phyloP scores from a whole-genome alignment of 352 stramenopile genomes.

The Thraustochytrium sp. region DNA sequence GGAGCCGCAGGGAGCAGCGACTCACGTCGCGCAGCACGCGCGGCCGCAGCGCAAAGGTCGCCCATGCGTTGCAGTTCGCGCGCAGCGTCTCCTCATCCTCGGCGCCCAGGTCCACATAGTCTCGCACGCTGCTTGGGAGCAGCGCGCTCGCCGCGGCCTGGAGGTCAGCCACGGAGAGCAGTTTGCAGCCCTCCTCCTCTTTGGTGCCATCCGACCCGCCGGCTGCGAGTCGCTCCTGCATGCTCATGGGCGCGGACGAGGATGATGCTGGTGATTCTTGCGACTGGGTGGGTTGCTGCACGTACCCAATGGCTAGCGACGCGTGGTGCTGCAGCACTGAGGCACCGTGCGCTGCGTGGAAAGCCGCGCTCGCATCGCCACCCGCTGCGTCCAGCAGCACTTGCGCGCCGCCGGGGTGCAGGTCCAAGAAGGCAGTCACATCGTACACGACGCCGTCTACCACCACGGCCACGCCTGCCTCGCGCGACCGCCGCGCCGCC shows the following conservation, averaged over 20 bases:
- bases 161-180: neutral
- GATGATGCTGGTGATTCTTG: neutral
- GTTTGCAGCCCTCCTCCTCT: no score
- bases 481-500: neutral
- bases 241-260: no score
- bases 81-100: neutral
- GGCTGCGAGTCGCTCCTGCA: neutral
- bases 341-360: neutral
- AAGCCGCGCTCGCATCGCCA: neutral
- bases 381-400: neutral
- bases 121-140: neutral
- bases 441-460: neutral
- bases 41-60: neutral
- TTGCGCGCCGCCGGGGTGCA: neutral
- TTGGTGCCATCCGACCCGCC: no score
- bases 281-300: neutral
- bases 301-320: neutral
- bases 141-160: neutral
- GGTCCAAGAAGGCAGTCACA: neutral
- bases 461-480: neutral
- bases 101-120: neutral
- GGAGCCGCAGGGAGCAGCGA: neutral
- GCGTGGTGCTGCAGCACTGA: neutral
- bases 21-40: neutral
- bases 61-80: neutral